Evolutionary conservation across 192 early-diverging fungal genomes (phyloP).

Genomic region (Coemansia sp.): DNA sequence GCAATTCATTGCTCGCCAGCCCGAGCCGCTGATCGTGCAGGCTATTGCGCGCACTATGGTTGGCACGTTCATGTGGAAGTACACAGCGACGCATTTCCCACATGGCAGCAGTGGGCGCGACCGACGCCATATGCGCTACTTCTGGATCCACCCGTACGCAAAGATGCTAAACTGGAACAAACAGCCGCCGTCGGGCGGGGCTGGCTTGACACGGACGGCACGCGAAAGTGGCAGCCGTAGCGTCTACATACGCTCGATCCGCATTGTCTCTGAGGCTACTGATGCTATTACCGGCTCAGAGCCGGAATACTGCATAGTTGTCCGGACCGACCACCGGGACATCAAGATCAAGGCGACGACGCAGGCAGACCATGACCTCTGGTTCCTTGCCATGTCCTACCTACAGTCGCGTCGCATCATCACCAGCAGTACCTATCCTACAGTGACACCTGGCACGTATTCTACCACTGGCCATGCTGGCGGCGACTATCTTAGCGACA

Average conservation of each 20-base stretch:
- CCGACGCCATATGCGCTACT: constrained; percentile 66
- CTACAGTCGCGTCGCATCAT: constrained; percentile 52
- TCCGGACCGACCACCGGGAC: constrained; percentile 67
- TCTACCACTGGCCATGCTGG: background rate
- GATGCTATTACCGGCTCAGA: constrained; percentile 23
- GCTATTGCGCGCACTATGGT: constrained; percentile 77
- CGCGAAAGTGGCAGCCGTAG: constrained; percentile 52
- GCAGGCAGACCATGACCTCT: constrained; percentile 66
- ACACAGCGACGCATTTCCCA: constrained; percentile 55
- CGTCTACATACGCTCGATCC: constrained; percentile 62
- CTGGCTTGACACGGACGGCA: constrained; percentile 22
- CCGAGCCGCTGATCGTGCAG: constrained; percentile 66
- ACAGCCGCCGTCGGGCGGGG: constrained; percentile 54
- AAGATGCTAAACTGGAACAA: constrained; percentile 74
- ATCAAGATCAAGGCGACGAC: constrained; percentile 69
- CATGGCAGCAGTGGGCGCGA: constrained; percentile 54
- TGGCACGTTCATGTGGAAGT: constrained; percentile 72
- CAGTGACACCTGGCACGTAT: constrained; percentile 10
- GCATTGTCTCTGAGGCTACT: constrained; percentile 49
- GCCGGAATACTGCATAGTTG: constrained; percentile 60
- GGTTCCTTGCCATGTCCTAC: constrained; percentile 62
- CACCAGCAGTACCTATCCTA: constrained; percentile 45
- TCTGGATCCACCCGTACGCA: constrained; percentile 81
- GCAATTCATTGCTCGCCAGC: constrained; percentile 27
- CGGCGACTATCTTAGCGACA: constrained; percentile 23